Conservation (phyloP, 139 green algal genomes). For the Ulvella scutata region DNA sequence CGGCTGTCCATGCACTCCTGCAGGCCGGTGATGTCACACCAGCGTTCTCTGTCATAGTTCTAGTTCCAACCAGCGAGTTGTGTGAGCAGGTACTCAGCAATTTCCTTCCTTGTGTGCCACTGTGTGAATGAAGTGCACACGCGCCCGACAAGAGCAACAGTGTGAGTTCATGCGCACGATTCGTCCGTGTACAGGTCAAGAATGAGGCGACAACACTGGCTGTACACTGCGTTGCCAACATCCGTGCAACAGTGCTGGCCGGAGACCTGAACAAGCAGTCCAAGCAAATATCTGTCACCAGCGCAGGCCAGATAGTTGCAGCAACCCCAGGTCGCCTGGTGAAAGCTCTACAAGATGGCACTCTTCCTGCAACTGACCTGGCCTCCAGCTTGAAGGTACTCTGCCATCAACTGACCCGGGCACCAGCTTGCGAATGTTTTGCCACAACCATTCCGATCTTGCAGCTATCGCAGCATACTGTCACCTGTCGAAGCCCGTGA, state of each 20-base stretch:
- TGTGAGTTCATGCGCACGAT: no score
- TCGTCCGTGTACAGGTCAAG: conserved; percentile 10
- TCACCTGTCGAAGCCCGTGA: no score
- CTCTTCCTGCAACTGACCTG: conserved; percentile 26
- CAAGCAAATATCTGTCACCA: conserved; percentile 20
- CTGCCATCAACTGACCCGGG: no score
- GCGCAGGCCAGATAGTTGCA: conserved; percentile 57
- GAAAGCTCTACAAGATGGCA: conserved; percentile 29
- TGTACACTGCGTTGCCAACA: conserved; percentile 15
- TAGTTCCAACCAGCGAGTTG: conserved; percentile 87
- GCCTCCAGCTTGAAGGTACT: conserved; percentile 4
- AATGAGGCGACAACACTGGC: conserved; percentile 18
- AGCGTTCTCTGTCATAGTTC: conserved; percentile 50
- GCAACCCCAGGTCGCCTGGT: conserved; percentile 51
- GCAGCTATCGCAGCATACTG: no score
- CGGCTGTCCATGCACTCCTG: conserved; percentile 52
- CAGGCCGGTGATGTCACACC: conserved; percentile 5
- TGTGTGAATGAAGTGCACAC: background rate
- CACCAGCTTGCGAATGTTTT: no score
- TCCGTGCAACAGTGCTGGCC: conserved; percentile 23
- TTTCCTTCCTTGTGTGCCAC: background rate
- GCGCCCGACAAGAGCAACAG: background rate
- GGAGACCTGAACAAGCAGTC: conserved; percentile 18
- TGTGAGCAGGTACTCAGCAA: conserved; percentile 66
- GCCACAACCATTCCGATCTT: no score